Conservation (phyloP, 148 eudicot genomes). For the Amaranthus cruentus region DNA sequence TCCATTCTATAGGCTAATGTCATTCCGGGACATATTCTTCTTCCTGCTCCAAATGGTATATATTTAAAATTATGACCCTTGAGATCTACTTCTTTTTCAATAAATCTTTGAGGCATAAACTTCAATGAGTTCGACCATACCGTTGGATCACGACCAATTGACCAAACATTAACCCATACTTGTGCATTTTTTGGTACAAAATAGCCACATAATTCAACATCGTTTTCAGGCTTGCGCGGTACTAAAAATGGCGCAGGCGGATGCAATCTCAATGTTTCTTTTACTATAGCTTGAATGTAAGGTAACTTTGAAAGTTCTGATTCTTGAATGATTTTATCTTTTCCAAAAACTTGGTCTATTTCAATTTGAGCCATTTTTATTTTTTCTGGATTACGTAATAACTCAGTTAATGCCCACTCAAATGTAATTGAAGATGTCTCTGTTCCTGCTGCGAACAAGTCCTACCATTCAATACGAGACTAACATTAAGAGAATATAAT, state of each 20-base stretch:
- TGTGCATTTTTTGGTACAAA: slow-evolving; percentile 27
- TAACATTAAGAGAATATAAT: too few relatives aligned
- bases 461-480: slow-evolving; percentile 7
- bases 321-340: slow-evolving; percentile 20
- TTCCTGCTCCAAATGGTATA: slow-evolving; percentile 28
- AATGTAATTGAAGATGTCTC: slow-evolving; percentile 26
- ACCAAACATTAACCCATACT: slow-evolving; percentile 33
- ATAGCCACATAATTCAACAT: slow-evolving; percentile 17
- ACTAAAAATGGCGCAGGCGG: slow-evolving; percentile 29
- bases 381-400: slow-evolving; percentile 18
- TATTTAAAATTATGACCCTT: slow-evolving; percentile 25
- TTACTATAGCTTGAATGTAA: slow-evolving; percentile 31
- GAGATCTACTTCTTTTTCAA: neutral
- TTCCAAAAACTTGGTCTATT: slow-evolving; percentile 23
- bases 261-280: slow-evolving; percentile 27
- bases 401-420: slow-evolving; percentile 37
- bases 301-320: slow-evolving; percentile 23
- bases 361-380: slow-evolving; percentile 26
- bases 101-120: slow-evolving; percentile 33
- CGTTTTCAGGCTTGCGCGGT: slow-evolving; percentile 22
- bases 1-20: slow-evolving; percentile 16
- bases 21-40: slow-evolving; percentile 22
- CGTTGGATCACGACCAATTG: slow-evolving; percentile 17
- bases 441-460: slow-evolving; percentile 26
- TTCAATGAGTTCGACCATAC: slow-evolving; percentile 12